These are phyloP conservation scores for Mycena filopes DNA, from an alignment of 768 basidiomycete species.

Conservation along the genomic window DNA sequence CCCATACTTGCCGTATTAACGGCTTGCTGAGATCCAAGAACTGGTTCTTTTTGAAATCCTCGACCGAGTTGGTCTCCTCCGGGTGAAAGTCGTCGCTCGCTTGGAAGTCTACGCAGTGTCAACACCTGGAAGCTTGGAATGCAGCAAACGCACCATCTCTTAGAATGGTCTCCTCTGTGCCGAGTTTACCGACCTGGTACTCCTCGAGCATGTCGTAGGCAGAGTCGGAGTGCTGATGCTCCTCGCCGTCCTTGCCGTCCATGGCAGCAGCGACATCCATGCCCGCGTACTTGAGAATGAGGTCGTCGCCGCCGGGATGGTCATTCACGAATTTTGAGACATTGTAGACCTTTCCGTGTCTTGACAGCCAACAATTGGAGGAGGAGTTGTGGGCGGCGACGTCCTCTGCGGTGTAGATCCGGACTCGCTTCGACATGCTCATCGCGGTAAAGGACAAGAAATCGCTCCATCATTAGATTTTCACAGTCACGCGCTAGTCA, in stretches of 20 bases:
- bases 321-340: slow-evolving; percentile 85
- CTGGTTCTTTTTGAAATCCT: slow-evolving; percentile 88
- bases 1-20: slow-evolving; percentile 87
- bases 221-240: slow-evolving; percentile 91
- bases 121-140: slow-evolving; percentile 1
- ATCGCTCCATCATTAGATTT: slow-evolving; percentile 10
- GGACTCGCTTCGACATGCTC: slow-evolving; percentile 72
- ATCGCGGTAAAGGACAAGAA: slow-evolving; percentile 12
- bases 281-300: slow-evolving; percentile 85
- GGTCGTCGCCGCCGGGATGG: slow-evolving; percentile 96
- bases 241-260: slow-evolving; percentile 68
- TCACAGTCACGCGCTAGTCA: slow-evolving; percentile 9
- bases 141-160: slow-evolving; percentile 70
- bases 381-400: slow-evolving; percentile 69
- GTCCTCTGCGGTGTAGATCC: slow-evolving; percentile 81
- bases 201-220: slow-evolving; percentile 95
- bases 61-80: slow-evolving; percentile 83
- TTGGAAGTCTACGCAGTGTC: slow-evolving; percentile 76
- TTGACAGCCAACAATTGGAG: slow-evolving; percentile 84
- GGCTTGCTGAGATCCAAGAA: slow-evolving; percentile 93
- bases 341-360: slow-evolving; percentile 88
- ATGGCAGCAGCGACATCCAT: slow-evolving; percentile 84
- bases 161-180: slow-evolving; percentile 77
- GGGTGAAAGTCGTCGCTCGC: slow-evolving; percentile 91
- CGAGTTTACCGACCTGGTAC: slow-evolving; percentile 86